phyloP scores from a whole-genome alignment of 495 filamentous ascomycete genomes.

The Aspergillus diversus region DNA sequence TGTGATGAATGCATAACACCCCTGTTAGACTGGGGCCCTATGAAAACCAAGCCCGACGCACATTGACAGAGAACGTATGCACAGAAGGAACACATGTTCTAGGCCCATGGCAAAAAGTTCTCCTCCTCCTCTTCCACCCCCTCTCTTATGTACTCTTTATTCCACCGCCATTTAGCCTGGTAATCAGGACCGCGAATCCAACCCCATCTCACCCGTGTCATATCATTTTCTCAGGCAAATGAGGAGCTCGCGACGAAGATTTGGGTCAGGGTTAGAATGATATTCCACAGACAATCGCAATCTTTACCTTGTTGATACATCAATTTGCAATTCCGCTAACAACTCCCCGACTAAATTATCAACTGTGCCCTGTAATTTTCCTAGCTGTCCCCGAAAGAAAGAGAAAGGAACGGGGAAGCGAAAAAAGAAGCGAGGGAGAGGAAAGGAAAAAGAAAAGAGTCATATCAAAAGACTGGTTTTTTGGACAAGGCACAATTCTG shows the following conservation, averaged over 20 bases:
- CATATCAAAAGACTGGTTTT: not conserved
- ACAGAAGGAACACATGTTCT: slow-evolving; percentile 28
- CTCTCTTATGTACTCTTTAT: not conserved
- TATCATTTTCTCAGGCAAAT: slow-evolving; percentile 3
- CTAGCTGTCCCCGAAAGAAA: too few relatives aligned
- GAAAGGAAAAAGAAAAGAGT: not conserved
- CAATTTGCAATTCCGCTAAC: not conserved
- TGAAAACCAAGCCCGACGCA: slow-evolving; percentile 13
- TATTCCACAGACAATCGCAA: not conserved
- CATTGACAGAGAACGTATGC: slow-evolving; percentile 16
- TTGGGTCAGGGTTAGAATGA: not conserved
- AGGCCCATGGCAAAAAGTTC: slow-evolving; percentile 15
- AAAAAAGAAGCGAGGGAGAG: too few relatives aligned
- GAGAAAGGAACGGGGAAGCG: too few relatives aligned
- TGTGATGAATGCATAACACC: not conserved
- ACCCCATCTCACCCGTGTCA: slow-evolving; percentile 4
- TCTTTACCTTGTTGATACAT: not conserved
- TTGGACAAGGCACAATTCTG: too few relatives aligned
- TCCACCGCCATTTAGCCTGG: slow-evolving; percentile 22
- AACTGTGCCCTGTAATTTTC: not conserved
- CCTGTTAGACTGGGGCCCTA: not conserved
- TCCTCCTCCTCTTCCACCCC: not conserved
- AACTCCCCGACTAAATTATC: not conserved
- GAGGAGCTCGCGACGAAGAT: not conserved
- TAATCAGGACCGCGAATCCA: not conserved